Evolutionary conservation across 805 yeast genomes (phyloP), one percentile per base, ranked within the genome.

Genomic region (Ogataea angusta): DNA sequence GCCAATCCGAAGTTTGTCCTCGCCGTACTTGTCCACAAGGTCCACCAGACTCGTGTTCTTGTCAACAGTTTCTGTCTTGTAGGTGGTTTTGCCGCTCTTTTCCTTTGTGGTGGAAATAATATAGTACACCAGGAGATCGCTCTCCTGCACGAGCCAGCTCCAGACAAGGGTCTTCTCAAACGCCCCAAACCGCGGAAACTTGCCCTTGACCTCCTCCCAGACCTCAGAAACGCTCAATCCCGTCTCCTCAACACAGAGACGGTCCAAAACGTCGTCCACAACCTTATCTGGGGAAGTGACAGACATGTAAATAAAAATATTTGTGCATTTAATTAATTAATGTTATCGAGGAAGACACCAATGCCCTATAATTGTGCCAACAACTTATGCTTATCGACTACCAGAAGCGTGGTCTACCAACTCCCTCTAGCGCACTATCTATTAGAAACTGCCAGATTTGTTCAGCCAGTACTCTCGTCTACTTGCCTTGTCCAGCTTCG

Each of bases 381-480:
- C 7, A 6, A 19, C 6, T 19, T 7, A n/a, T n/a, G n/a, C n/a
- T n/a, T n/a, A n/a, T n/a, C n/a, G n/a, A n/a, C n/a, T 7, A 19
- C 3, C 9, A 7, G 21, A 19, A 8, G 8, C 7, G 7, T 3
- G 6, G 21, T 7, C 19, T 18, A 6, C 19, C 19, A 8, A 19
- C 2, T 7, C 9, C 8, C 9, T 19, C 21, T 19, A 7, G 21
- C 8, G 21, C 21, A 19, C 7, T 7, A 19, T 34, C 31, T 31
- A 24, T 31, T 30, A 38, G 18, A 38, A 38, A 21, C 47, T 49
- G n/a, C 62, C 61, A 10, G 54, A 47, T 36, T 69, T 69, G 42
- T 59, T 60, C n/a, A 60, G 36, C 73, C 73, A 68, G 44, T 57
- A 67, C 12, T 67, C 68, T 32, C 63, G 45, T 31, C 51, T 54